Percentiles rank a stretch among this genome's conserved stretches.
Evolutionary conservation across 768 basidiomycete genomes (phyloP).

Genomic region (Suillus weaverae): DNA sequence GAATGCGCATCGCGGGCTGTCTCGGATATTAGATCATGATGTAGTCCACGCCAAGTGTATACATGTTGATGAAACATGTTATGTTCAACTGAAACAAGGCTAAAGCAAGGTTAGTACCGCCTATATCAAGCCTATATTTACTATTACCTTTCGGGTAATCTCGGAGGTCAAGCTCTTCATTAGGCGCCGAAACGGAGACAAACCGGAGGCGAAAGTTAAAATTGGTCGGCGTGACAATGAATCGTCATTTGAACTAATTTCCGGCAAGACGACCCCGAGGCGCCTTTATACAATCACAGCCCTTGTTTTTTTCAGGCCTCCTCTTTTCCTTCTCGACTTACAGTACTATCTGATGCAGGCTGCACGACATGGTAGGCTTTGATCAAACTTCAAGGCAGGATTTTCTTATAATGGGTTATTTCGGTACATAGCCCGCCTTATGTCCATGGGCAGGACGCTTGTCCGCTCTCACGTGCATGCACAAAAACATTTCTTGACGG

Average conservation of each 20-base stretch:
- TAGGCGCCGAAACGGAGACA: neutral
- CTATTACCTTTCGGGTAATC: neutral
- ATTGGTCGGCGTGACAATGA: neutral
- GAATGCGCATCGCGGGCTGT: neutral
- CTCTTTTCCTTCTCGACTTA: neutral
- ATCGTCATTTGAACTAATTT: neutral
- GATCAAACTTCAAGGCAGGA: neutral
- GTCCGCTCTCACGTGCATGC: slow-evolving; percentile 4
- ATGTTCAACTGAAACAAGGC: neutral
- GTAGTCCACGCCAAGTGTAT: no score
- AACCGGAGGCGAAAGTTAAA: neutral
- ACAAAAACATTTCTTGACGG: neutral
- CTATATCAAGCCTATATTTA: neutral
- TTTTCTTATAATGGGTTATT: neutral
- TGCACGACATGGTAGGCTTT: neutral
- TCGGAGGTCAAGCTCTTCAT: neutral
- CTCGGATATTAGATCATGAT: neutral
- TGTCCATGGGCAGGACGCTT: neutral
- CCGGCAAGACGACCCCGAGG: neutral
- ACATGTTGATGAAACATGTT: neutral
- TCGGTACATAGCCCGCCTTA: neutral
- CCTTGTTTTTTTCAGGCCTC: neutral
- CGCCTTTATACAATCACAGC: neutral
- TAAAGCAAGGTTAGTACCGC: neutral
- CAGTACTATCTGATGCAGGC: neutral